Conservation (phyloP, 768 basidiomycete genomes). For the Kwoniella heveanensis region DNA sequence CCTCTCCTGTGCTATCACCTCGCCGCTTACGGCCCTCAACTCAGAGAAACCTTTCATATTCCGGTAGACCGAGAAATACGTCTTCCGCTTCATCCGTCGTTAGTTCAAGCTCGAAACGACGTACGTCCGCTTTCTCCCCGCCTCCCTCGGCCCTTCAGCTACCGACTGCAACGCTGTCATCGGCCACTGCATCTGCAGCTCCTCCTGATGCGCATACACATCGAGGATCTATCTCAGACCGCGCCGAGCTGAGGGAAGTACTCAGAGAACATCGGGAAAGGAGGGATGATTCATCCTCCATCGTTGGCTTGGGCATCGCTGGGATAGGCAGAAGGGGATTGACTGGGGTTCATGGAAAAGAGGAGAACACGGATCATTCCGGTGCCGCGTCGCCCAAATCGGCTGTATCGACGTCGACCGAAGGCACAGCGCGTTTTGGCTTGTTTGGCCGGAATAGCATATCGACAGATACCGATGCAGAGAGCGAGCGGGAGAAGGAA, state of each 20-base stretch:
- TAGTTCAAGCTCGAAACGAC: constrained; percentile 22
- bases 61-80: constrained; percentile 23
- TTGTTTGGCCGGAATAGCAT: constrained; percentile 28
- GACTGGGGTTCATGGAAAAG: constrained; percentile 39
- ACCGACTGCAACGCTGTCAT: constrained; percentile 27
- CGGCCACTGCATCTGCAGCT: constrained; percentile 28
- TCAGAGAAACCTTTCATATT: constrained; percentile 10
- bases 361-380: constrained; percentile 27
- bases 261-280: constrained; percentile 37
- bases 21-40: constrained; percentile 5
- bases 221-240: constrained; percentile 22
- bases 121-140: constrained; percentile 43
- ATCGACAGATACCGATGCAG: constrained; percentile 12
- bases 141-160: constrained; percentile 27
- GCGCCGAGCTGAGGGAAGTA: constrained; percentile 28
- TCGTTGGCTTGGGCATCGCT: constrained; percentile 35
- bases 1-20: constrained; percentile 13
- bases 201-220: constrained; percentile 15
- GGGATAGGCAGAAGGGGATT: constrained; percentile 37
- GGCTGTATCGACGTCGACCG: constrained; percentile 8
- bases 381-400: constrained; percentile 36
- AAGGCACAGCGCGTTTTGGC: constrained; percentile 9
- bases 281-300: constrained; percentile 21
- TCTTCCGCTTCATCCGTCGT: constrained; percentile 43
- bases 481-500: constrained; percentile 26